Evolutionary conservation across 495 filamentous ascomycete genomes (phyloP).

Genomic region (Penicillium cinerascens): DNA sequence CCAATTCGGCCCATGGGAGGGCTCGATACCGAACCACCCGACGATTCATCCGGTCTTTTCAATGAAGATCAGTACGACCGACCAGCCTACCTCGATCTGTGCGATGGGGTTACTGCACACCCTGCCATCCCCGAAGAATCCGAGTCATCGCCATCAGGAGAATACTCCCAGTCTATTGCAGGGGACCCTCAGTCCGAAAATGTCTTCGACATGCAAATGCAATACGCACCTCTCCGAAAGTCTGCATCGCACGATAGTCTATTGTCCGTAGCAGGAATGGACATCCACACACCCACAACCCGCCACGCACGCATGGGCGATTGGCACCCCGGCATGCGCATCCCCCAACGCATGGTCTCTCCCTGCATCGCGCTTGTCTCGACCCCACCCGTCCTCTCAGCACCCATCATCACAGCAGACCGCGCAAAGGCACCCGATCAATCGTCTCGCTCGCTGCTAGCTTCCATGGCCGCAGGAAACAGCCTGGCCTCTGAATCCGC

Average conservation of each 20-base stretch:
- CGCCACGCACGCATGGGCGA: conserved; percentile 36
- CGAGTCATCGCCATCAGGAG: conserved; percentile 24
- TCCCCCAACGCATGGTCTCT: conserved; percentile 38
- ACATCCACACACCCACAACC: conserved; percentile 44
- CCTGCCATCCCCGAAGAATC: conserved; percentile 43
- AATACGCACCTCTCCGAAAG: conserved; percentile 31
- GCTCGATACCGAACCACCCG: conserved; percentile 14
- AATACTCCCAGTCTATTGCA: conserved; percentile 5
- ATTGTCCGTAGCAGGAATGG: conserved; percentile 48
- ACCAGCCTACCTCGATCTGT: conserved; percentile 4
- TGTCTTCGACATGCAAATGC: conserved; percentile 14
- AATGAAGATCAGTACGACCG: conserved; percentile 26
- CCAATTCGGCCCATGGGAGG: conserved; percentile 45
- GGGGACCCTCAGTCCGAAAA: conserved; percentile 5
- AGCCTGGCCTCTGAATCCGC: conserved; percentile 14
- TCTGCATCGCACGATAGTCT: conserved; percentile 50
- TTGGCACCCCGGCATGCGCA: conserved; percentile 27
- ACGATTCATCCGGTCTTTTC: conserved; percentile 9
- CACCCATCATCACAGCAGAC: conserved; percentile 40
- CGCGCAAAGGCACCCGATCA: conserved; percentile 22
- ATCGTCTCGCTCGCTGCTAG: conserved; percentile 37
- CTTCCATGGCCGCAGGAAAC: conserved; percentile 35
- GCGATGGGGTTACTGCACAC: conserved; percentile 21
- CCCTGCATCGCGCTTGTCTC: conserved; percentile 33
- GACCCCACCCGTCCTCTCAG: conserved; percentile 44